Percentiles rank a stretch among this genome's conserved stretches.
phyloP scores from a whole-genome alignment of 345 rosid genomes.

The Lepidium africanum region DNA sequence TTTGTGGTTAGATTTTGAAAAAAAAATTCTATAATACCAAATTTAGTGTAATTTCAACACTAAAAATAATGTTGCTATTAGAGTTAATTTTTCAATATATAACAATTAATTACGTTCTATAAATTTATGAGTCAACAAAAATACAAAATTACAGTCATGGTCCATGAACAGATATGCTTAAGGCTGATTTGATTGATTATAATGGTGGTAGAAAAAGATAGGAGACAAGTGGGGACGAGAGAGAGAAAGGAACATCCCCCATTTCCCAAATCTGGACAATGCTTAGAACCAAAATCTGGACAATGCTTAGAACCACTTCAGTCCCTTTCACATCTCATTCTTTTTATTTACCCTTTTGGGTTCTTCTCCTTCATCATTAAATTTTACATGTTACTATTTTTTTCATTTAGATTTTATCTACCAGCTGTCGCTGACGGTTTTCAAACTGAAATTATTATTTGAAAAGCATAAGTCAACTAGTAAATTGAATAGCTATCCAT shows the following conservation, averaged over 20 bases:
- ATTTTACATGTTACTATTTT: neutral
- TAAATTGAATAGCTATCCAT: too few relatives aligned
- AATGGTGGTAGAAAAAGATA: constrained; percentile 1
- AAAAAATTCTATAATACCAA: too few relatives aligned
- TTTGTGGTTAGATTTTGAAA: too few relatives aligned
- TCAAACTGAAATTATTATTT: too few relatives aligned
- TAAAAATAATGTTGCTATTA: too few relatives aligned
- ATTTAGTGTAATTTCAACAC: too few relatives aligned
- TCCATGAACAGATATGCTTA: neutral
- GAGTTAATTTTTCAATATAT: too few relatives aligned
- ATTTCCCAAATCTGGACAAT: constrained; percentile 15
- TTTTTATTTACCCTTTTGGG: neutral
- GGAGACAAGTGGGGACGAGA: constrained; percentile 22
- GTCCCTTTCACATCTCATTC: constrained; percentile 12
- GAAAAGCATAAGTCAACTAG: too few relatives aligned
- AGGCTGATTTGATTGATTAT: neutral
- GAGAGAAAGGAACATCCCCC: constrained; percentile 15
- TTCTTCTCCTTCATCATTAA: neutral
- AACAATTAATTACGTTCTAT: too few relatives aligned
- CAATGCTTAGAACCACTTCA: constrained; percentile 6
- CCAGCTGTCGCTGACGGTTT: too few relatives aligned
- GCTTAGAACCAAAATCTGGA: constrained; percentile 10
- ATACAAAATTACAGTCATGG: neutral
- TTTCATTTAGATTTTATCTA: neutral
- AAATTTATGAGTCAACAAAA: too few relatives aligned